Evolutionary conservation across 805 yeast species (phyloP).

Genomic region (Tetrapisispora phaffii): DNA sequence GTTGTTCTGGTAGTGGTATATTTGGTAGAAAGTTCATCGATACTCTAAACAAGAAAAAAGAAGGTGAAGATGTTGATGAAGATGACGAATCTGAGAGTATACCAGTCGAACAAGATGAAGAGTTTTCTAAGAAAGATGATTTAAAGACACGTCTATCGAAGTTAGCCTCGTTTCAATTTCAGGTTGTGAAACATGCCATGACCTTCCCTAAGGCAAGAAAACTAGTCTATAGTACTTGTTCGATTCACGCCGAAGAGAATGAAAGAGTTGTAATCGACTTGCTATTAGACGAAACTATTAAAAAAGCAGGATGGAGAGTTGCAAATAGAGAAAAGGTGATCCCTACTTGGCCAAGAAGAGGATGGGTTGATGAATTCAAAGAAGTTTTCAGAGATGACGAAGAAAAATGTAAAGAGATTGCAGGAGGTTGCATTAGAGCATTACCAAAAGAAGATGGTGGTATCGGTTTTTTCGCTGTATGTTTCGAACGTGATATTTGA

Average conservation of each 20-base stretch:
- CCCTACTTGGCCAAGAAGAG: constrained; percentile 83
- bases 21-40: constrained; percentile 76
- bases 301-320: constrained; percentile 66
- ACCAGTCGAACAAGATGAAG: constrained; percentile 38
- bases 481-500: constrained; percentile 47
- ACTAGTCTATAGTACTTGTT: constrained; percentile 91
- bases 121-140: constrained; percentile 40
- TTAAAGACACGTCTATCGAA: constrained; percentile 40
- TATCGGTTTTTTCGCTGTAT: constrained; percentile 96
- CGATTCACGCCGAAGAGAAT: constrained; percentile 87
- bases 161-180: constrained; percentile 77
- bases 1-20: constrained; percentile 96
- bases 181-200: constrained; percentile 82
- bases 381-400: constrained; percentile 37
- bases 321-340: constrained; percentile 51
- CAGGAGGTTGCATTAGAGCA: constrained; percentile 82
- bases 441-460: constrained; percentile 89
- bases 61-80: constrained; percentile 1
- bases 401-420: constrained; percentile 42
- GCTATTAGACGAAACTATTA: constrained; percentile 54
- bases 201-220: constrained; percentile 64
- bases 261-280: constrained; percentile 83
- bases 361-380: constrained; percentile 58
- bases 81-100: constrained; percentile 12
- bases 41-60: constrained; percentile 22